A percentile compares a stretch with the other conserved stretches of the same genome.
These are phyloP conservation scores for Eutrema salsugineum DNA, from an alignment of 441 rosid species.

Conservation along the genomic window DNA sequence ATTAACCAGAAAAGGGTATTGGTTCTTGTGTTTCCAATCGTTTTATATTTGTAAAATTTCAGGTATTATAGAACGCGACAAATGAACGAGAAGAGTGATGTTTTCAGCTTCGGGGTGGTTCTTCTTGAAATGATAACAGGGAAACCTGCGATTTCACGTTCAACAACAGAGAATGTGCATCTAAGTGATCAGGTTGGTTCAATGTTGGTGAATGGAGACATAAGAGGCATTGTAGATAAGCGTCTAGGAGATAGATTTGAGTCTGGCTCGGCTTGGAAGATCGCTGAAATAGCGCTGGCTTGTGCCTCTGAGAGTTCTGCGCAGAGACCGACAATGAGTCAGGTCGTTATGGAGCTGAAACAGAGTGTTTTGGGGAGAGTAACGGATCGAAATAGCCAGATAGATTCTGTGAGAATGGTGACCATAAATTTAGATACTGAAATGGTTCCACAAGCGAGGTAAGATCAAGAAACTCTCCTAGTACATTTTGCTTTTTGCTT, in stretches of 20 bases:
- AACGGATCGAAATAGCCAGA: background rate
- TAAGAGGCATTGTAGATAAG: slow-evolving; percentile 39
- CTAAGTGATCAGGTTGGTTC: slow-evolving; percentile 36
- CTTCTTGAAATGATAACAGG: slow-evolving; percentile 32
- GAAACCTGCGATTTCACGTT: slow-evolving; percentile 11
- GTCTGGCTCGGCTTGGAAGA: slow-evolving; percentile 33
- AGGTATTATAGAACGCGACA: too few species aligned
- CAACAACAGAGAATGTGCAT: slow-evolving; percentile 3
- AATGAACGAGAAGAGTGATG: slow-evolving; percentile 33
- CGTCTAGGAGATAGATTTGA: slow-evolving; percentile 31
- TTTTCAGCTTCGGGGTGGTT: slow-evolving; percentile 35
- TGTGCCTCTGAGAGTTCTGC: background rate
- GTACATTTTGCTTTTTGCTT: too few species aligned
- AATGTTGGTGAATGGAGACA: slow-evolving; percentile 37
- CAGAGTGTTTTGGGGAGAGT: slow-evolving; percentile 24
- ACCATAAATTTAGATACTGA: background rate
- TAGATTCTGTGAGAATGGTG: background rate
- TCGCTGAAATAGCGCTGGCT: background rate
- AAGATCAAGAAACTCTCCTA: background rate
- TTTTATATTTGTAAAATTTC: too few species aligned
- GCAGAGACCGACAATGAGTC: background rate
- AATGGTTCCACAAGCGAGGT: slow-evolving; percentile 8
- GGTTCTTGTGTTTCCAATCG: too few species aligned
- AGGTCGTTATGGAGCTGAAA: slow-evolving; percentile 21
- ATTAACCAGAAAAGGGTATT: background rate